Percentiles rank a stretch among this genome's conserved stretches.
These are phyloP conservation scores for Lepidium sativum DNA, from an alignment of 345 rosid genomes.

Conservation along the genomic window DNA sequence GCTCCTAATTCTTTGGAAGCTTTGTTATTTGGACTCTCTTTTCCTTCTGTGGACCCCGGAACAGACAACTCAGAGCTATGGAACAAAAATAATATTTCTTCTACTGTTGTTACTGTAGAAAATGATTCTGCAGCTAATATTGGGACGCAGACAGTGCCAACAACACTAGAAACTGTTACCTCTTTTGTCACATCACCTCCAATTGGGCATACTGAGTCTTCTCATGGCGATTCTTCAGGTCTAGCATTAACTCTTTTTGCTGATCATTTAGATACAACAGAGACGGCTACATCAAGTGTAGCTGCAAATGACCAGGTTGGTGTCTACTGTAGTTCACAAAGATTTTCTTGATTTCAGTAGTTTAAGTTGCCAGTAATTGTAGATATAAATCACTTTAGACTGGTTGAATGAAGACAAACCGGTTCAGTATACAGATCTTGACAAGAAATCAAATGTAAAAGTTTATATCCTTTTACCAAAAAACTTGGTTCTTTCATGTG, in stretches of 20 bases:
- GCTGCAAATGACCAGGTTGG: constrained; percentile 37
- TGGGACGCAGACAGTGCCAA: constrained; percentile 3
- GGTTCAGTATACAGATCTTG: background rate
- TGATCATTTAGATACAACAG: constrained; percentile 11
- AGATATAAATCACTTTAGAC: background rate
- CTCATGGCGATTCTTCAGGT: constrained; percentile 19
- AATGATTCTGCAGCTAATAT: constrained; percentile 11
- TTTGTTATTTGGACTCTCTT: constrained; percentile 46
- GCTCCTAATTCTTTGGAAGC: constrained; percentile 45
- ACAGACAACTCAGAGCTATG: constrained; percentile 7
- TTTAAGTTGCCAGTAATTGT: background rate
- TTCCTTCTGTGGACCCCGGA: constrained; percentile 25
- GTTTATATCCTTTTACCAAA: background rate
- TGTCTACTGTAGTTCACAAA: background rate
- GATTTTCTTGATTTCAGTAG: background rate
- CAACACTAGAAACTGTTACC: background rate
- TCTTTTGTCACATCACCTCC: constrained; percentile 23
- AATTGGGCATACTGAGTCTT: constrained; percentile 15
- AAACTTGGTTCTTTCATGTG: background rate
- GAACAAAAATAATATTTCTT: constrained; percentile 3
- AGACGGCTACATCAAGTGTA: constrained; percentile 11
- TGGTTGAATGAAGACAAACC: background rate
- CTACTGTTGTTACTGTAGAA: constrained; percentile 14
- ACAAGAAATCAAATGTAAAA: background rate
- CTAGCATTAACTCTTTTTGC: constrained; percentile 7